Base-by-base conservation (phyloP, 2,329 filamentous ascomycete genomes). In the Waltergamsia citrina region DNA sequence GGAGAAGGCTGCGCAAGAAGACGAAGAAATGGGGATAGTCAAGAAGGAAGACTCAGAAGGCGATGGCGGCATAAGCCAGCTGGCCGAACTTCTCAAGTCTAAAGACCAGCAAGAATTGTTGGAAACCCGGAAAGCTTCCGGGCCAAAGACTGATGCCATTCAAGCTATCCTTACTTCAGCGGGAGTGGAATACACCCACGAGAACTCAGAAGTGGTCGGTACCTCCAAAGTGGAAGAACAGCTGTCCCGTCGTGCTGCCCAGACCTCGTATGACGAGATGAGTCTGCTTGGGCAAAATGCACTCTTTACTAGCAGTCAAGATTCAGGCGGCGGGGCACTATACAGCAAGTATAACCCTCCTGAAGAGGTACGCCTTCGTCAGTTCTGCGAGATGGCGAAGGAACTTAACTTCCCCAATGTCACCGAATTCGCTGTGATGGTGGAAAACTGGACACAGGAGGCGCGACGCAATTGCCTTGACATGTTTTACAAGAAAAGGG, bases 141-240 rank as follows among this genome's bases (percentile, higher is more conserved):
- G 58, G 33, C 53, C 59, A 4, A 68, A 67, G 45, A 78, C 70
- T 30, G 85, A 96, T 47, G 81, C 85, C 0, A 72, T 96, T 21
- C 82, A 90, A 45, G 92, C 87, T 3, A 96, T 98, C 41, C 73
- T 98, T 2, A 78, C 85, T 3, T 77, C 80, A 7, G 87, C 85
- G 0, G 92, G 92, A 3, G 88, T 98, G 1, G 80, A 92, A 49
- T 98, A 98, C 54, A 94, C 87, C 0, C 92, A 98, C 51, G 84
- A 96, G 46, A 98, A 98, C 52, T 86, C 85, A 2, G 88, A 98
- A 57, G 88, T 98, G 11, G 76, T 98, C 37, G 92, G 92, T 9
- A 81, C 85, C 1, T 92, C 83, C n/a, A 85, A 82, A 45, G 73
- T 95, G n/a, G 92, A 98, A 59, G 81, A 84, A 42, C 75, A 81